These are phyloP conservation scores for Podospora pseudoanserina DNA, from an alignment of 495 filamentous ascomycete genomes.

Conservation along the genomic window DNA sequence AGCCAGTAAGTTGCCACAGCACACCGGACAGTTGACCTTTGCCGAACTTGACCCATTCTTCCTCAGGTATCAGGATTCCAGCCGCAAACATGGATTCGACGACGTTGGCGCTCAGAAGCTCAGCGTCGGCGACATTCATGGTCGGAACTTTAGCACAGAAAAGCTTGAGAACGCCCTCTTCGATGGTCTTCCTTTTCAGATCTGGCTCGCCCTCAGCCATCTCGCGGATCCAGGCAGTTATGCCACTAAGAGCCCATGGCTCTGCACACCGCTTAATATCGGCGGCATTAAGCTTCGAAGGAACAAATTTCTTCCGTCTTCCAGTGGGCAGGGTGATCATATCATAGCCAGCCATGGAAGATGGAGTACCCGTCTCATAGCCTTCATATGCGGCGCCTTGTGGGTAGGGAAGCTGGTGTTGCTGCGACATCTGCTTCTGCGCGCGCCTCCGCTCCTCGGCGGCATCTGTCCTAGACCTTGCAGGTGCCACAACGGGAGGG, in stretches of 20 bases:
- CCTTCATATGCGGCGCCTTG: conserved; percentile 46
- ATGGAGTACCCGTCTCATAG: conserved; percentile 49
- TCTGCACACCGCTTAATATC: conserved; percentile 85
- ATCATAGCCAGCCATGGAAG: conserved; percentile 58
- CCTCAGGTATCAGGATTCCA: conserved; percentile 77
- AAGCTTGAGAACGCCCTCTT: conserved; percentile 80
- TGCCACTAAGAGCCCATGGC: conserved; percentile 90
- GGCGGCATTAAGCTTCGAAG: conserved; percentile 74
- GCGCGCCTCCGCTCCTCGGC: conserved; percentile 57
- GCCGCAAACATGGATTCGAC: conserved; percentile 76
- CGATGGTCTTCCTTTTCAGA: conserved; percentile 74
- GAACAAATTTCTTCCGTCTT: conserved; percentile 74
- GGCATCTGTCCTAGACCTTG: conserved; percentile 92
- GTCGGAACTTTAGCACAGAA: conserved; percentile 97
- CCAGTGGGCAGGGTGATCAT: conserved; percentile 67
- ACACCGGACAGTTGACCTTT: conserved; percentile 74
- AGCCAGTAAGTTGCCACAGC: conserved; percentile 87
- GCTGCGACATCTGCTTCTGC: conserved; percentile 55
- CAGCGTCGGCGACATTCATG: conserved; percentile 97
- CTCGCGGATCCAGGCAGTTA: conserved; percentile 79
- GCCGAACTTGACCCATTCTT: conserved; percentile 97
- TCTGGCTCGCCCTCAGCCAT: conserved; percentile 83
- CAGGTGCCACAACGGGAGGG: conserved; percentile 74
- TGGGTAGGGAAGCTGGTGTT: conserved; percentile 48
- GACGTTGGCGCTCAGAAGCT: conserved; percentile 74